A percentile compares a stretch with the other conserved stretches of the same genome.
phyloP scores from a whole-genome alignment of 768 basidiomycete genomes.

The Suillus americanus region DNA sequence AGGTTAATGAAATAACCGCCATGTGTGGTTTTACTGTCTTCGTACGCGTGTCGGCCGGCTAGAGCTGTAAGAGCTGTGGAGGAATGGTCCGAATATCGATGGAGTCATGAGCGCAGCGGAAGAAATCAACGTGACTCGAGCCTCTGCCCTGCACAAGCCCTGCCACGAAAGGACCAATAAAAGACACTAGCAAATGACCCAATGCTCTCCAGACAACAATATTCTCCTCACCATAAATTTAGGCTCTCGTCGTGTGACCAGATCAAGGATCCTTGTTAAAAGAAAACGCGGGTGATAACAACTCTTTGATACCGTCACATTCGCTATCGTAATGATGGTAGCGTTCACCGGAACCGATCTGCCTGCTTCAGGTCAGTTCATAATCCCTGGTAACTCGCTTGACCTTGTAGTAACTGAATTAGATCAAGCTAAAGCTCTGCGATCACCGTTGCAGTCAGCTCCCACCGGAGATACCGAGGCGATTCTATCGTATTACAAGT shows the following conservation, averaged over 20 bases:
- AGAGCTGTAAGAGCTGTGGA: constrained; percentile 1
- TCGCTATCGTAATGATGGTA: constrained; percentile 1
- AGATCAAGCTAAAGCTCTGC: not conserved
- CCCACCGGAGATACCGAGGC: constrained; percentile 40
- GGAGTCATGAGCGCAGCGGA: not conserved
- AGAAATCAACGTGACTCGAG: not conserved
- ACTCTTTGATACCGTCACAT: not conserved
- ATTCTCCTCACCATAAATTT: not conserved
- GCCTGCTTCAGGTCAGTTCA: constrained; percentile 3
- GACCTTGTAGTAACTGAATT: not conserved
- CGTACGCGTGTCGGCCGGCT: not conserved
- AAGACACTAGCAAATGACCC: not conserved
- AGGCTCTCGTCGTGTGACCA: constrained; percentile 3
- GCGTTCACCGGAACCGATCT: not conserved
- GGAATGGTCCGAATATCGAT: not conserved
- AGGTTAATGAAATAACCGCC: not conserved
- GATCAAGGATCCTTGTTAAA: not conserved
- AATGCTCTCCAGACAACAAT: not conserved
- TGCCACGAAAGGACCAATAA: constrained; percentile 1
- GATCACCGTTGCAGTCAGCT: not conserved
- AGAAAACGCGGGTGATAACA: not conserved
- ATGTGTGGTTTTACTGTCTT: not conserved
- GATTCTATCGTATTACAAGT: constrained; percentile 56
- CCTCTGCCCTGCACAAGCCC: not conserved
- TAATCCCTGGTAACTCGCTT: not conserved